Base-by-base conservation (phyloP, 2,329 filamentous ascomycete species). In the Drechslerella coelobrocha region DNA sequence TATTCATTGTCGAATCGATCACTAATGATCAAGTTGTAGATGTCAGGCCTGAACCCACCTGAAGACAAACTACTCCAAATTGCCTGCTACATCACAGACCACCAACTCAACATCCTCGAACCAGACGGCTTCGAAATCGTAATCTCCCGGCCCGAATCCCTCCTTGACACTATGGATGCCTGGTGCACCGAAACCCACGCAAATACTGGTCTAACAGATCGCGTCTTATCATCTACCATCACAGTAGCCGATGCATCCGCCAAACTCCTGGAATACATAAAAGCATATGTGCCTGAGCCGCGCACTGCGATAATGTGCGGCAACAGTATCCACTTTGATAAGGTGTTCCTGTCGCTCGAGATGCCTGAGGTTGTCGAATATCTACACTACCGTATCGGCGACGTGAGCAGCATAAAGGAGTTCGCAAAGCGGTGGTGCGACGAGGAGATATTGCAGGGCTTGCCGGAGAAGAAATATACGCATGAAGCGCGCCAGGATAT, bases 321-420 rank as follows among this genome's bases (percentile, higher is more conserved):
- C 1, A 99, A 96, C 80, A 94, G 89, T 63, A 90, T 99, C 24
- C 93, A 99, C 78, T 91, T 89, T 2, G 94, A 99, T 79, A 86
- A 87, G 75, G 86, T 86, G 1, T 99, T 99, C 77, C 82, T 99
- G 68, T 83, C 86, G 3, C 85, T 85, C 73, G 83, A 83, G 62
- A 99, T 93, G 79, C 84, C 83, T 39, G 81, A 83, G 68, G 86
- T 96, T 1, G 80, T 90, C 52, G 85, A 89, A 62, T 86, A 94
- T 79, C 81, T 99, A 74, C 90, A 96, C 79, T 92, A 99, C 80
- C 86, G 94, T 14, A 89, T 99, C 73, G 81, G 97, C 51, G 94
- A 99, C 78, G 91, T 97, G 60, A 97, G 92, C 79, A 85, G 87
- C 50, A 85, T 97, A 77, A 97, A 97, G 81, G 94, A 99, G 81